Base-by-base conservation (phyloP, 108 stramenopile genomes). In the Seminavis robusta region DNA sequence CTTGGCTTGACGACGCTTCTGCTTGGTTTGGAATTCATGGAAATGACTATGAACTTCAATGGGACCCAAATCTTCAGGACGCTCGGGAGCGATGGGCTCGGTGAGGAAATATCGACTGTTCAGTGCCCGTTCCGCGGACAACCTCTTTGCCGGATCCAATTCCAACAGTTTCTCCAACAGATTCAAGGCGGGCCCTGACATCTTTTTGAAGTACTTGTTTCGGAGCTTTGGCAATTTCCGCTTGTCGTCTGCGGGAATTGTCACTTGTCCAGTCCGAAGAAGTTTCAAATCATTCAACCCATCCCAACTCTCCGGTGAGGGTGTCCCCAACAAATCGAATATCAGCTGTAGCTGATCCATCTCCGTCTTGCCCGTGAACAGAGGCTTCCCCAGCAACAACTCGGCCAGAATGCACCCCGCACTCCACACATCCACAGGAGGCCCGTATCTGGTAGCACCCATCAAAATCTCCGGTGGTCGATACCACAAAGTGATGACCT, bases 341-440 rank as follows among this genome's bases (percentile, higher is more conserved):
- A 95, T 88, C 17, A 82, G 69, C 23, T 81, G 36, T 8, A 98
- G 66, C 67, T 94, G 93, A 39, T 96, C 95, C 79, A 97, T 83
- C 30, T 95, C 94, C 13, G 81, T 73, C 45, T 95, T 88, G 0
- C 97, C 98, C 3, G 95, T 78, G 57, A 99, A 96, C 6, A 97
- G 67, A 2, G 98, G 94, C 26, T 85, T 79, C 10, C 97, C 95
- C 56, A 86, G 54, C 4, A 95, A 53, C 26, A 99, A 73, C 61
- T 99, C 98, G 2, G 90, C 97, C 24, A 97, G 59, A 58, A 99
- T 95, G 47, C 96, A 97, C 1, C 98, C 98, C 9, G 93, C 94
- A 15, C 90, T 88, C 97, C 97, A 99, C 52, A 99, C 86, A 56
- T 99, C 98, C 1, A 99, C 95, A 4, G 88, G 67, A 11, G 72